Conservation (phyloP, 768 basidiomycete genomes). For the Clitopilus passeckerianus region DNA sequence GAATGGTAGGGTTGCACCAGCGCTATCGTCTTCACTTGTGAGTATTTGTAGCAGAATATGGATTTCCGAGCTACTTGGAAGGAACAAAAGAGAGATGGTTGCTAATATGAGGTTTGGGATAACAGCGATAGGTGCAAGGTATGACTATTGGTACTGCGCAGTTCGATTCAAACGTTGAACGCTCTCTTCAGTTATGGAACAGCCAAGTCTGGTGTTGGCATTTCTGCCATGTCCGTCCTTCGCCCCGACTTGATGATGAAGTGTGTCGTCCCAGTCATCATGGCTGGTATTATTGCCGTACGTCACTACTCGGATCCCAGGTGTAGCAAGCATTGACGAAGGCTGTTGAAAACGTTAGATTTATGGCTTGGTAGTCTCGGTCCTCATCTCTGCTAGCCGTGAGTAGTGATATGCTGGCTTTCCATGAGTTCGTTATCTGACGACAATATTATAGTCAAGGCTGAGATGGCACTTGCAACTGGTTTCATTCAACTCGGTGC, state of each 20-base stretch:
- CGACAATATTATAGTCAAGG: conserved; percentile 42
- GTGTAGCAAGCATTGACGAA: background rate
- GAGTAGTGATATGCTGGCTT: conserved; percentile 28
- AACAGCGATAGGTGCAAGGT: conserved; percentile 85
- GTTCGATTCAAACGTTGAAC: conserved; percentile 6
- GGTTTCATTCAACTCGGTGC: conserved; percentile 95
- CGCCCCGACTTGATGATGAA: conserved; percentile 98
- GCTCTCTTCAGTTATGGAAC: conserved; percentile 79
- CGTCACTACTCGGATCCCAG: conserved; percentile 26
- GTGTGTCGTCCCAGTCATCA: conserved; percentile 95
- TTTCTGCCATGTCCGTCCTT: conserved; percentile 96
- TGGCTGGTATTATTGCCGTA: conserved; percentile 99
- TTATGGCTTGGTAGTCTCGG: conserved; percentile 98
- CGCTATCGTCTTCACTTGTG: conserved; percentile 97
- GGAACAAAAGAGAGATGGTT: background rate
- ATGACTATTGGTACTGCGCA: conserved; percentile 17
- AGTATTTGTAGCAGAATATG: conserved; percentile 26
- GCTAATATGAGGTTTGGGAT: conserved; percentile 5
- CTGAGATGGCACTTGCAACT: conserved; percentile 84
- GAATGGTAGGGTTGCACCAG: conserved; percentile 80
- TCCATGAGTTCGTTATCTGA: background rate
- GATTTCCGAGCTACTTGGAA: background rate
- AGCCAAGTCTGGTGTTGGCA: conserved; percentile 97
- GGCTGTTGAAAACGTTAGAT: conserved; percentile 42
- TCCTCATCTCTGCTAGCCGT: conserved; percentile 88